phyloP scores from a whole-genome alignment of 73 alveolate species.

The Paramecium pentaurelia region DNA sequence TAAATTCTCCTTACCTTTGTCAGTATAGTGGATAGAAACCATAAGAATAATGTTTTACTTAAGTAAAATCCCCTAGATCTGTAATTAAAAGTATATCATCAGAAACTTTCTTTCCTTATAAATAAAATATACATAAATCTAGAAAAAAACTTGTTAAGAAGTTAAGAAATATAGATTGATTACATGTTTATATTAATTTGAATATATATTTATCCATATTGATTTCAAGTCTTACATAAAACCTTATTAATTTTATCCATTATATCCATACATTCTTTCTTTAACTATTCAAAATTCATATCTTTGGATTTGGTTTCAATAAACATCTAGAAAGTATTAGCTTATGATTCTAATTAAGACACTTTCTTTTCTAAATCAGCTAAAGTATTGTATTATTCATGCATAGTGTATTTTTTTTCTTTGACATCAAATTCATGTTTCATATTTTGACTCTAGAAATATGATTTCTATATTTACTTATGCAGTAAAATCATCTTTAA shows the following conservation, averaged over 20 bases:
- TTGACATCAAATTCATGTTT: constrained; percentile 64
- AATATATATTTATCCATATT: not conserved
- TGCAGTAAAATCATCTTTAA: constrained; percentile 49
- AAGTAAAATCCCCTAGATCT: not conserved
- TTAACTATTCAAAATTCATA: constrained; percentile 68
- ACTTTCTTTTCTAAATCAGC: constrained; percentile 78
- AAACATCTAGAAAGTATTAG: constrained; percentile 71
- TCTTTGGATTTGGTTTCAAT: constrained; percentile 87
- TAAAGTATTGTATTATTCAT: constrained; percentile 57
- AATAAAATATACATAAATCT: not conserved
- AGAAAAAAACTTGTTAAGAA: not conserved
- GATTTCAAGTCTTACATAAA: constrained; percentile 36
- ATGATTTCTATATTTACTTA: constrained; percentile 47
- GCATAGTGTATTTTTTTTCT: constrained; percentile 60
- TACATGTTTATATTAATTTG: not conserved
- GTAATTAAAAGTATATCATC: not conserved
- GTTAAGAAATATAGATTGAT: not conserved
- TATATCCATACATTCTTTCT: constrained; percentile 74
- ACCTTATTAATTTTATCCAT: constrained; percentile 68
- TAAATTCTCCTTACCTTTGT: not conserved
- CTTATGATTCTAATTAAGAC: constrained; percentile 68
- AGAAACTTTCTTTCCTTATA: not conserved
- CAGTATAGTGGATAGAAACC: not conserved
- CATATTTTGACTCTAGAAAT: constrained; percentile 65
- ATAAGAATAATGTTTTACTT: not conserved